Base-by-base conservation (phyloP, 2,329 filamentous ascomycete species). In the Pseudogymnoascus sp. region DNA sequence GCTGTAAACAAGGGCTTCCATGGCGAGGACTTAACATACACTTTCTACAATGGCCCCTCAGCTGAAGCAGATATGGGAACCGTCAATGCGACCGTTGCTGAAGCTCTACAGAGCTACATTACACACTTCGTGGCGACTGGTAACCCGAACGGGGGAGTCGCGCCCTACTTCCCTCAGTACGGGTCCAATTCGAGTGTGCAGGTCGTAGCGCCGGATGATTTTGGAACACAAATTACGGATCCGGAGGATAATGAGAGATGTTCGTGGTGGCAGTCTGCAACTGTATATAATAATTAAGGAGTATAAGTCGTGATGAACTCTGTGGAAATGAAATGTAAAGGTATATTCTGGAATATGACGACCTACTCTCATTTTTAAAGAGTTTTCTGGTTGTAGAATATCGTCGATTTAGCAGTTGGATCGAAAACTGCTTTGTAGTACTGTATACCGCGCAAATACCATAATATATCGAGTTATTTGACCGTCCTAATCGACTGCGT, bases 1-100 rank as follows among this genome's bases (percentile, higher is more conserved):
- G 73, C 76, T 18, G 75, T 82, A 1, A 77, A 78, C 0, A 81
- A 81, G 0, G 81, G 75, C 9, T 72, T 81, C 40, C 82, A 86
- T 67, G 80, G 77, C n/a, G 70, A 76, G 59, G 83, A 85, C 65
- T 65, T 82, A 4, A 64, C 74, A 0, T 84, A 81, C 65, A 81
- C 79, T 1, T 84, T 79, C 71, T 85, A 77, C 72, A 76, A 78
- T 42, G 65, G 73, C 42, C 67, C 67, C 8, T 52, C 42, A n/a
- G 3, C 45, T 52, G 27, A 4, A 4, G 27, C 45, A 31, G 27
- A 52, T 15, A 9, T 1, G 7, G 8, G 62, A 7, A 45, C 65
- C 10, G 70, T 75, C 35, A 69, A 75, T 45, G 65, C 66, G 0
- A 67, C 66, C 0, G 61, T 77, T 6, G 76, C 76, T 1, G 60